phyloP scores from a whole-genome alignment of 176 grass and related monocot species.

The Cenchrus purpureus region DNA sequence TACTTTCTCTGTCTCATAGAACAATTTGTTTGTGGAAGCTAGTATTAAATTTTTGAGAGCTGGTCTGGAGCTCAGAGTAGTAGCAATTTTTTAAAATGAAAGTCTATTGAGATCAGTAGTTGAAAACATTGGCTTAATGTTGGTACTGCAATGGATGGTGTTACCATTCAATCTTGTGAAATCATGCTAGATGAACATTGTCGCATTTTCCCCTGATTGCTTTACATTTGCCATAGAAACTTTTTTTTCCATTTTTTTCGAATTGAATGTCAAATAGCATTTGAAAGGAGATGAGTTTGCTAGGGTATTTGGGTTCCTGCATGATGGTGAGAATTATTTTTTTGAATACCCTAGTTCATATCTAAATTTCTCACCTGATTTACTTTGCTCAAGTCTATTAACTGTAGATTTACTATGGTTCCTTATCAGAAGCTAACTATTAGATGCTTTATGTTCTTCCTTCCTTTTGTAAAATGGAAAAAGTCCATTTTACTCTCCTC shows the following conservation, averaged over 20 bases:
- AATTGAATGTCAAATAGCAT: not conserved
- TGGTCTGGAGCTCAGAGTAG: not conserved
- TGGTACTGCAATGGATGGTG: not conserved
- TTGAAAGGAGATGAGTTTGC: not conserved
- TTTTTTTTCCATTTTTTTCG: not conserved
- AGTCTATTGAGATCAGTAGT: not conserved
- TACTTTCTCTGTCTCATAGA: not conserved
- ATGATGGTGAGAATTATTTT: no score
- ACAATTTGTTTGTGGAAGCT: no score
- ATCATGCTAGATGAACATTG: not conserved
- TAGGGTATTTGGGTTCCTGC: not conserved
- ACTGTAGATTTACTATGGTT: no score
- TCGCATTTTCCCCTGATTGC: not conserved
- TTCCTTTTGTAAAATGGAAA: no score
- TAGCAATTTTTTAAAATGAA: not conserved
- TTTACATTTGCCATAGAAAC: no score
- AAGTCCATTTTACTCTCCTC: no score
- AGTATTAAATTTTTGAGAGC: no score
- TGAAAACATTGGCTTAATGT: not conserved
- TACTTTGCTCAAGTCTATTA: no score
- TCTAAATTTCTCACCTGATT: no score
- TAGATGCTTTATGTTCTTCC: no score
- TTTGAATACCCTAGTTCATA: no score
- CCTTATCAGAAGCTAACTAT: no score
- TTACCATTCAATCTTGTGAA: not conserved